Evolutionary conservation across 192 early-diverging fungal genomes (phyloP).

Genomic region (Funneliformis mosseae): DNA sequence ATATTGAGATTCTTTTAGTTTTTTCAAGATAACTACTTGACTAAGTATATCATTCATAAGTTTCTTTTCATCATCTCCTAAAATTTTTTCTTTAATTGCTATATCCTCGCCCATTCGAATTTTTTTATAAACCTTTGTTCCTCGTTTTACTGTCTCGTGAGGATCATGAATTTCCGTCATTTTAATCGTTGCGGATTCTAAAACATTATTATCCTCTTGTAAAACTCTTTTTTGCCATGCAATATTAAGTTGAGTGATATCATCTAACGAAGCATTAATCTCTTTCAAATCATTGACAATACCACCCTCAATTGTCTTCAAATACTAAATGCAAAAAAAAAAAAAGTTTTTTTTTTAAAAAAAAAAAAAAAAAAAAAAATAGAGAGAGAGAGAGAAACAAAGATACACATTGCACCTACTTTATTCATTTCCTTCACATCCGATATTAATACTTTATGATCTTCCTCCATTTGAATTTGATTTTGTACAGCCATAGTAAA

Average conservation of each 20-base stretch:
- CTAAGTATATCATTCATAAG: conserved; percentile 14
- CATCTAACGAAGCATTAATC: conserved; percentile 20
- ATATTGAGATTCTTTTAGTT: conserved; percentile 27
- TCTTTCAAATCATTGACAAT: neutral
- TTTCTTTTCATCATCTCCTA: conserved; percentile 10
- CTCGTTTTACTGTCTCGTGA: neutral
- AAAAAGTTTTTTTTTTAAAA: neutral
- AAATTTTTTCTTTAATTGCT: conserved; percentile 12
- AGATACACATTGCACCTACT: neutral
- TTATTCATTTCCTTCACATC: conserved; percentile 23
- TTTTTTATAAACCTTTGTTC: conserved; percentile 11
- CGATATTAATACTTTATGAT: neutral
- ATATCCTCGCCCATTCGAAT: conserved; percentile 6
- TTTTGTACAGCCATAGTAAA: conserved; percentile 21
- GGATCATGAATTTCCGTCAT: neutral
- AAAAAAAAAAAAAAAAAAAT: neutral
- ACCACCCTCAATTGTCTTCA: conserved; percentile 15
- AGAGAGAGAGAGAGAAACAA: no score
- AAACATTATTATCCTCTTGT: neutral
- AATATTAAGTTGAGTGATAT: conserved; percentile 18
- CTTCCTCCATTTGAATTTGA: conserved; percentile 24
- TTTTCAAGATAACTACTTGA: conserved; percentile 27
- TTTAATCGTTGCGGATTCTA: neutral
- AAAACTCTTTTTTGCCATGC: conserved; percentile 25
- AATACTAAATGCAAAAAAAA: neutral